These are phyloP conservation scores for Chrysosporium queenslandicum DNA, from an alignment of 2,329 filamentous ascomycete genomes.

Conservation along the genomic window DNA sequence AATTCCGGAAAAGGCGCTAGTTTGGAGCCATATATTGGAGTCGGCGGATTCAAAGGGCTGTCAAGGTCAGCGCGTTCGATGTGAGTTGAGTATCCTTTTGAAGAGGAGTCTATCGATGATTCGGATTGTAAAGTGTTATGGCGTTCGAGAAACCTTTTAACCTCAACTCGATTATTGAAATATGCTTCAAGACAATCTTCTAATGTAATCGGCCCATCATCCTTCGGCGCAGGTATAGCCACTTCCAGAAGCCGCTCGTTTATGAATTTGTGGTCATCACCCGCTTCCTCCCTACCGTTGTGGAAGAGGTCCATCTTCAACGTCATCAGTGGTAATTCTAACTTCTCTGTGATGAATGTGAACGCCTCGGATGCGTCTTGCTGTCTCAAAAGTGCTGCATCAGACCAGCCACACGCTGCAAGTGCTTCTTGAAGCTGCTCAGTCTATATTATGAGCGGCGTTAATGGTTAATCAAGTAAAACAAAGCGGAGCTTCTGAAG, in stretches of 20 bases:
- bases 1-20: constrained; percentile 2
- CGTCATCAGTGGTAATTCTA: constrained; percentile 77
- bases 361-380: constrained; percentile 96
- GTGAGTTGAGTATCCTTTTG: constrained; percentile 32
- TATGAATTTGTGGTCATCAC: constrained; percentile 87
- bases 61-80: constrained; percentile 38
- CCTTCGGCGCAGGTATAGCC: constrained; percentile 59
- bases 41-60: constrained; percentile 22
- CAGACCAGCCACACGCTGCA: constrained; percentile 77
- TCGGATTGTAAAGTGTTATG: constrained; percentile 47
- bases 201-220: constrained; percentile 62
- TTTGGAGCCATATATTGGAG: no score
- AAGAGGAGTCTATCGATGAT: constrained; percentile 29
- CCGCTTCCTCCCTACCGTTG: constrained; percentile 69
- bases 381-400: constrained; percentile 65
- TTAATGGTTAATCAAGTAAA: background rate
- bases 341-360: constrained; percentile 80
- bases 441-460: constrained; percentile 45
- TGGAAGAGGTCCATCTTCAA: constrained; percentile 93
- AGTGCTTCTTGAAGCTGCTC: constrained; percentile 72
- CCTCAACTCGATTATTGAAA: constrained; percentile 88
- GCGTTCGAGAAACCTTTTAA: constrained; percentile 62
- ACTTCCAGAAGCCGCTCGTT: constrained; percentile 86
- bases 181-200: constrained; percentile 90
- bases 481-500: background rate